Evolutionary conservation across 2,329 filamentous ascomycete species (phyloP), one percentile per base, ranked within the genome.

Genomic region (Ceratocystis albifundus): DNA sequence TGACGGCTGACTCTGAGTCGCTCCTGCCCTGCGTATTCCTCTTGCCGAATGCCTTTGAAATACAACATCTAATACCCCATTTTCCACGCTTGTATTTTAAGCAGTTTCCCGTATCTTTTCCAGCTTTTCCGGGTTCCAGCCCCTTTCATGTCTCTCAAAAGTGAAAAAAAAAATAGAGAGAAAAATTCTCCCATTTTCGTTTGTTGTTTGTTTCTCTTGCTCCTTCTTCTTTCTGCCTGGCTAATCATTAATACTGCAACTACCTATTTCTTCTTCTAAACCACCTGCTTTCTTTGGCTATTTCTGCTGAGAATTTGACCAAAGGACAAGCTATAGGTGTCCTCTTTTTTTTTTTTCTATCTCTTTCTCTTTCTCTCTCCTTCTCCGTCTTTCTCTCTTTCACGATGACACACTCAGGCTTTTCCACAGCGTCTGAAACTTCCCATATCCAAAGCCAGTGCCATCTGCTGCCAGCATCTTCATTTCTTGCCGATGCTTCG

Each of bases 401-500:
- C 64, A 57, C 20, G n/a, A 65, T 65, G 41, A 20, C 64, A 45
- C 41, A 44, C 41, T 57, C 50, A 25, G 25, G 17, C 64, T 59
- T 48, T 28, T 36, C 36, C 50, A 50, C 50, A 55, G 20, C 32
- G 15, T n/a, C 50, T 45, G 7, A n/a, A 28, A 6, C 55, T 28
- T 28, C 32, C 55, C 55, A 36, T n/a, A 59, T 32, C 8, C 17
- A 17, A 32, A n/a, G 55, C 55, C 20, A 30, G 55, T 59, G 30
- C 32, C 32, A 53, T 6, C 48, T 59, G 22, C 50, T 32, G 44
- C 20, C 45, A 20, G 30, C 57, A 20, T 65, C 65, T 22, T 41
- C 53, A 12, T 67, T 68, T 55, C 65, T 67, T 15, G 65, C 62
- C 30, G 57, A 10, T 44, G 67, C 62, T n/a, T 59, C 62, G 36